Evolutionary conservation across 495 filamentous ascomycete genomes (phyloP).

Genomic region (Tuber brumale): DNA sequence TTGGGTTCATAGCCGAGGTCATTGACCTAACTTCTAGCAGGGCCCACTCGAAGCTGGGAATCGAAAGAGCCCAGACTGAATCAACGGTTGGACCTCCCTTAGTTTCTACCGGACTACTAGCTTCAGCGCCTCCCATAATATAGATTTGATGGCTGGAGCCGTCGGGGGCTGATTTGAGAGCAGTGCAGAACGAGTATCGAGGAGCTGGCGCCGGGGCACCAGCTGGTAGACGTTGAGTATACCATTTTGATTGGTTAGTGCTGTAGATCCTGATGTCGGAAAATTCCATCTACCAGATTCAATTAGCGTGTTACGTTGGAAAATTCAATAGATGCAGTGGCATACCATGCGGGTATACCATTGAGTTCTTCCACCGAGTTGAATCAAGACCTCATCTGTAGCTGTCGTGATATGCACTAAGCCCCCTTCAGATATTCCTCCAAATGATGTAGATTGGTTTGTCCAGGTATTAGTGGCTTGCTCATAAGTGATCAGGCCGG

Average conservation of each 20-base stretch:
- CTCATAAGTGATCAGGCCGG: constrained; percentile 6
- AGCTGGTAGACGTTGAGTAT: not conserved
- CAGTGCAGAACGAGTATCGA: constrained; percentile 9
- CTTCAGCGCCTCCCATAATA: constrained; percentile 9
- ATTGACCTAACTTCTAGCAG: not conserved
- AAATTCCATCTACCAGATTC: constrained; percentile 5
- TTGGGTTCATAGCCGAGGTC: not conserved
- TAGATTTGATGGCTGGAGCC: constrained; percentile 21
- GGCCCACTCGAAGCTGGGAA: constrained; percentile 18
- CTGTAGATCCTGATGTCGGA: constrained; percentile 17
- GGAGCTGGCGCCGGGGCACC: not conserved
- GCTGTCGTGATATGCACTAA: constrained; percentile 3
- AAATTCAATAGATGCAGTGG: not conserved
- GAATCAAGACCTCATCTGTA: constrained; percentile 13
- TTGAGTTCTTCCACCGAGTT: constrained; percentile 7
- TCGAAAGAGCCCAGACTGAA: constrained; percentile 15
- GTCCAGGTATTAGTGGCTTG: not conserved
- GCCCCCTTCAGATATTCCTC: not conserved
- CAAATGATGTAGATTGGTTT: constrained; percentile 9
- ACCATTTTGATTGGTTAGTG: constrained; percentile 16
- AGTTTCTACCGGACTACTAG: not conserved
- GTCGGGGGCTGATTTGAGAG: constrained; percentile 6
- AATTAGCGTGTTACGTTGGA: too few species aligned
- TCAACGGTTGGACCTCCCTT: not conserved
- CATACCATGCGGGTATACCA: not conserved